Evolutionary conservation across 2,329 filamentous ascomycete genomes (phyloP), one percentile per base, ranked within the genome.

Genomic region (Diplodia intermedia): DNA sequence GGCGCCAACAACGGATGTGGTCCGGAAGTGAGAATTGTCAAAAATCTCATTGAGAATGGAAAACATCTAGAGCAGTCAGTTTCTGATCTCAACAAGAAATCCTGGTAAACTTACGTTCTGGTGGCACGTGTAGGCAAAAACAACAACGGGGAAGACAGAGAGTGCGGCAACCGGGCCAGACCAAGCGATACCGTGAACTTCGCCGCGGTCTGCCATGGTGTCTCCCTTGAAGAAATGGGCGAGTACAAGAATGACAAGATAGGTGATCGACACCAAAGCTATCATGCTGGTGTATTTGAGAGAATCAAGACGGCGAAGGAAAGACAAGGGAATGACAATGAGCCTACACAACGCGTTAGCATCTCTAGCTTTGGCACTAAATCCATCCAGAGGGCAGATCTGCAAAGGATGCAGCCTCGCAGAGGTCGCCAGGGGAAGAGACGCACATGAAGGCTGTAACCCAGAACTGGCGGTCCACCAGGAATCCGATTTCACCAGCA

Each of bases 41-140:
- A 88, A 86, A 72, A 99, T 93, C 80, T 99, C 95, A 75, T 99
- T 99, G 54, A 99, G 82, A 72, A 99, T 97, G 12, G 94, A 97
- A 78, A 99, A 99, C 95, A 99, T 99, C 92, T 95, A 72, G 49
- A 12, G 1, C 36, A 7, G 54, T 74, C 49, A 71, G 71, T 71
- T 7, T 60, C 54, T 20, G 12, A 14, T 5, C 49, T 53, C 15
- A 57, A 18, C n/a, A 15, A 38, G 33, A 18, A 15, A 12, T 15
- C 47, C 26, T 40, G 11, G 18, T 5, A 8, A 18, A 76, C 88
- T 72, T 82, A 95, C 92, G 78, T 99, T 99, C 76, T 99, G 95
- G 79, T 99, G 95, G 78, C 95, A 99, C 1, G 95, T 99, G 78
- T 98, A 99, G n/a, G 94, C 95, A 83, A 99, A 99, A 2, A 99